Base-by-base conservation (phyloP, 352 stramenopile species). In the Pythium dissimile region DNA sequence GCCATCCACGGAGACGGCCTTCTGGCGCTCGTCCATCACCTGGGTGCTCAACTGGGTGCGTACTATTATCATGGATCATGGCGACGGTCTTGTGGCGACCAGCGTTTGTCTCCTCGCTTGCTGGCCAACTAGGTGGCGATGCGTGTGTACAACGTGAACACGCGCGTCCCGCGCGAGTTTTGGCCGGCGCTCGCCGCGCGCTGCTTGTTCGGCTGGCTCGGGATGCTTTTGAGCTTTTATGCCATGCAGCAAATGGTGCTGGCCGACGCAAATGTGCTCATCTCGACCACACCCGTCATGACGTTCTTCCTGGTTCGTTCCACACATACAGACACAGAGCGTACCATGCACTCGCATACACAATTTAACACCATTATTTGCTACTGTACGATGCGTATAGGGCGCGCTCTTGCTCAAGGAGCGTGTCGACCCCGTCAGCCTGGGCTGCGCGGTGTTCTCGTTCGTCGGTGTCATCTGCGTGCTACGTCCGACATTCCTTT, bases 201-300 rank as follows among this genome's bases (percentile, higher is more conserved):
- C 41, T 78, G 67, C 52, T 24, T 79, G 3, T 45, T 69, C 8
- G 73, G 72, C 10, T 86, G 62, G 24, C 58, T 59, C 42, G 67
- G 65, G 15, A 75, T 78, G 66, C 59, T 58, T 1, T 37, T 88
- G 8, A 50, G 59, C 15, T 71, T 86, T 26, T 68, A 82, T 56
- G 67, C 80, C 23, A 72, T 88, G 51, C 60, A 77, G 23, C 66
- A 76, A 18, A 67, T 86, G 59, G 67, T 75, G 35, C 57, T 86
- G 10, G 77, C 75, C 11, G 80, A 89, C 48, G 80, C 75, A 6
- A 82, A 64, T 15, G 68, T 73, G 23, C 68, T 89, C 23, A 71
- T 82, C 28, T 86, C 82, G 32, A 72, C 69, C 31, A 89, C 71
- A 32, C 77, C 80, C n/a, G 51, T 89, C 26, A 65, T 88, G 24